Conservation (phyloP, 441 rosid species). For the Omphalea diandra region DNA sequence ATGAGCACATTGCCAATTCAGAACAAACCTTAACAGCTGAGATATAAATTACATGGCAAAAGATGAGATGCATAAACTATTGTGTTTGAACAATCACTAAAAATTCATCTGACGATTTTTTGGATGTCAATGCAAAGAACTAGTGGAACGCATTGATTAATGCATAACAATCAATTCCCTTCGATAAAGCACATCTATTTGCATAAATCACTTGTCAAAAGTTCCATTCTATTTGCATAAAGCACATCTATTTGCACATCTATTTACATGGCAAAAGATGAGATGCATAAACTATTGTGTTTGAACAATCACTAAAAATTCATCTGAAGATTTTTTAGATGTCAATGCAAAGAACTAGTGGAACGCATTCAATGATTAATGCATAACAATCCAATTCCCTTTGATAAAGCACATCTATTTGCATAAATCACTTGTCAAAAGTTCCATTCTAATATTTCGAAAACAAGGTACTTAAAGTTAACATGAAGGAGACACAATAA, state of each 20-base stretch:
- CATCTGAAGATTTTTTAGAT: background rate
- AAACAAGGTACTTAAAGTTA: conserved; percentile 7
- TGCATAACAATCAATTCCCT: too few relatives aligned
- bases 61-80: background rate
- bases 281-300: background rate
- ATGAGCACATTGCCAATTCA: conserved; percentile 11
- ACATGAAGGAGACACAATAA: conserved; percentile 1
- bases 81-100: background rate
- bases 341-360: background rate
- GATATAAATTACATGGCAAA: background rate
- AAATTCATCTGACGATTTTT: background rate
- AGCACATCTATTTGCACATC: too few relatives aligned
- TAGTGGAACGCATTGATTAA: background rate
- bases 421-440: too few relatives aligned
- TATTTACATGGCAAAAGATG: background rate
- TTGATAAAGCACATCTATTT: too few relatives aligned
- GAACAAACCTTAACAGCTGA: background rate
- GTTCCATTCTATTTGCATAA: too few relatives aligned
- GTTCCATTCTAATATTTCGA: too few relatives aligned
- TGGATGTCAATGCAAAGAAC: background rate
- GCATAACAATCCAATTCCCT: too few relatives aligned
- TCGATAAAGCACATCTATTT: too few relatives aligned
- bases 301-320: background rate
- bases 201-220: too few relatives aligned
- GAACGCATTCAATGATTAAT: too few relatives aligned